Base-by-base conservation (phyloP, 805 yeast genomes). In the Sugiyamaella lignohabitans region DNA sequence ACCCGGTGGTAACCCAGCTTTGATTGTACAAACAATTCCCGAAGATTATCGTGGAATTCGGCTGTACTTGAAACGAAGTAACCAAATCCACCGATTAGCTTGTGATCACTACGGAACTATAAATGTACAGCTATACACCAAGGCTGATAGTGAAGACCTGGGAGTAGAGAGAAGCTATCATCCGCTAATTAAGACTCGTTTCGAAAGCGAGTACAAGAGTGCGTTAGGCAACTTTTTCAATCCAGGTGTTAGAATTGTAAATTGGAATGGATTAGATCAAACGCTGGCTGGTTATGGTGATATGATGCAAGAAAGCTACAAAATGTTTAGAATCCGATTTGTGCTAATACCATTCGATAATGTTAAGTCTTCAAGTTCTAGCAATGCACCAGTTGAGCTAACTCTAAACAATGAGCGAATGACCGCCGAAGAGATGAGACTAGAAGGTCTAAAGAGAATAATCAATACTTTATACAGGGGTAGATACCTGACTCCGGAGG, bases 191-290 rank as follows among this genome's bases (percentile, higher is more conserved):
- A 76, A 89, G 60, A 87, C 97, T 0, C 70, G 93, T 46, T 86
- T 86, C 60, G 89, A 87, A 29, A 79, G 75, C 38, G 73, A 69
- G 11, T 89, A 82, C 58, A 67, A 77, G 20, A 69, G 74, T 2
- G 73, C 87, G 1, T 71, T 68, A 46, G 74, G 82, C 4, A 79
- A 78, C 49, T 77, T 80, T 2, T 66, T 76, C 17, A 72, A 72
- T 14, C 74, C 73, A 0, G 56, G 59, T 4, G 41, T 59, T n/a
- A 57, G 60, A 16, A 50, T 54, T 11, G 76, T 79, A 51, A 88
- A 89, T 52, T 93, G 98, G 98, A 89, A 89, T 56, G 84, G 81
- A 52, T 72, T 89, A 54, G 99, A 93, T 67, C 96, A 87, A 59
- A 76, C 78, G 20, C 63, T 89, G n/a, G 95, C 97, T 0, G 98